Conservation (phyloP, 176 grass and related monocot species). For the Eremochloa ophiuroides region DNA sequence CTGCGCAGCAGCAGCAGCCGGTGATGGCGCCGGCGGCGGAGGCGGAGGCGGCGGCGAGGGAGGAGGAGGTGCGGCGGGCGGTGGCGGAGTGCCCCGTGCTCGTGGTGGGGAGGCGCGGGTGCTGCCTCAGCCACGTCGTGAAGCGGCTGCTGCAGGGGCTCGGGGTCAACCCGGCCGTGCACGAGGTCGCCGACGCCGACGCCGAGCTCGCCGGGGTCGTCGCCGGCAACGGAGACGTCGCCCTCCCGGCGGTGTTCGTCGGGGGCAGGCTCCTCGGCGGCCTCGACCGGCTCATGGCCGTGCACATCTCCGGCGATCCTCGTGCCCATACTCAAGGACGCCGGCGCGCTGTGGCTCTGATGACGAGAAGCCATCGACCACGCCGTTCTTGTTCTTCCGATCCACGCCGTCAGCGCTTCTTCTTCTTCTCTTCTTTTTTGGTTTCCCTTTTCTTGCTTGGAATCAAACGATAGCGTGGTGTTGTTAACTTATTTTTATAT, state of each 20-base stretch:
- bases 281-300: constrained; percentile 83
- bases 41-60: neutral
- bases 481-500: constrained; percentile 9
- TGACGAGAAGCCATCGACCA: too few relatives aligned
- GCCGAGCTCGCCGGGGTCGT: constrained; percentile 37
- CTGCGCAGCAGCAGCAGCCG: neutral
- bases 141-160: constrained; percentile 76
- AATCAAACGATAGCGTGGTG: constrained; percentile 9
- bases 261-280: constrained; percentile 70
- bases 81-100: constrained; percentile 77
- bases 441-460: neutral
- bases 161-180: constrained; percentile 78
- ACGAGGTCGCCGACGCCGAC: constrained; percentile 67
- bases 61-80: constrained; percentile 28
- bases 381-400: too few relatives aligned
- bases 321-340: constrained; percentile 86
- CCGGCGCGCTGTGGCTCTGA: constrained; percentile 90
- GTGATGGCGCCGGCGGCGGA: neutral
- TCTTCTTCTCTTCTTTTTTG: neutral
- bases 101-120: constrained; percentile 67
- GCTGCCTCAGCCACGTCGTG: constrained; percentile 92
- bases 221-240: neutral
- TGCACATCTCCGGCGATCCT: constrained; percentile 95
- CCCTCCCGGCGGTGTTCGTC: constrained; percentile 76
- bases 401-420: too few relatives aligned